Percentiles rank a stretch among this genome's conserved stretches.
Evolutionary conservation across 2,329 filamentous ascomycete genomes (phyloP).

Genomic region (Whalleya microplaca): DNA sequence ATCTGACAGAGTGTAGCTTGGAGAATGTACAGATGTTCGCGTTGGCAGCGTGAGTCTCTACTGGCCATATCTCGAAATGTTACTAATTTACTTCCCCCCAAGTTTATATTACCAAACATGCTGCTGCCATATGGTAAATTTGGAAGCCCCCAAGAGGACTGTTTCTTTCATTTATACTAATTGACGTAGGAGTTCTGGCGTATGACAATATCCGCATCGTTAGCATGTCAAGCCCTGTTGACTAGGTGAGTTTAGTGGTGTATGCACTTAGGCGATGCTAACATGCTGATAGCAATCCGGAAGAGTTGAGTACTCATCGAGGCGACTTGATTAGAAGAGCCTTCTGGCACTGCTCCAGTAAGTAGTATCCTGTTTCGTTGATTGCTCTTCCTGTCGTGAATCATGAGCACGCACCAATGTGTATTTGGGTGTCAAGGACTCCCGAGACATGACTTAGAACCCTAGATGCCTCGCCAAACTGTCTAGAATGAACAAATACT

Average conservation of each 20-base stretch:
- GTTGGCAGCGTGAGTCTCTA: constrained; percentile 53
- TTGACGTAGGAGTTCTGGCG: constrained; percentile 61
- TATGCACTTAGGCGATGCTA: constrained; percentile 3
- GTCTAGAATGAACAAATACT: not conserved
- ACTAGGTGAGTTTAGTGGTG: constrained; percentile 46
- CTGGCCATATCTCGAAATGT: not conserved
- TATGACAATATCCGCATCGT: constrained; percentile 57
- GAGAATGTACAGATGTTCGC: constrained; percentile 63
- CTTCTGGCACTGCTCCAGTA: constrained; percentile 59
- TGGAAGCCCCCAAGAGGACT: constrained; percentile 22
- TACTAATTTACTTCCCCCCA: constrained; percentile 29
- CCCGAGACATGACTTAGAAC: not conserved
- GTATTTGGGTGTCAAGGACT: not conserved
- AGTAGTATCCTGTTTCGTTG: not conserved
- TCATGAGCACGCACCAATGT: not conserved
- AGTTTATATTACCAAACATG: constrained; percentile 58
- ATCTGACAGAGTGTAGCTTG: constrained; percentile 56
- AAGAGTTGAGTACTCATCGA: constrained; percentile 50
- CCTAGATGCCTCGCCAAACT: not conserved
- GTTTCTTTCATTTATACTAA: constrained; percentile 11
- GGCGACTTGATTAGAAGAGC: constrained; percentile 57
- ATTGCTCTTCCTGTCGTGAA: not conserved
- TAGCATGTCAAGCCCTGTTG: constrained; percentile 60
- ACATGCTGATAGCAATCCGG: constrained; percentile 38
- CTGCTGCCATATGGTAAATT: constrained; percentile 51